Percentiles rank a stretch among this genome's conserved stretches.
Evolutionary conservation across 768 basidiomycete species (phyloP).

Genomic region (Paxillus rubicundulus): DNA sequence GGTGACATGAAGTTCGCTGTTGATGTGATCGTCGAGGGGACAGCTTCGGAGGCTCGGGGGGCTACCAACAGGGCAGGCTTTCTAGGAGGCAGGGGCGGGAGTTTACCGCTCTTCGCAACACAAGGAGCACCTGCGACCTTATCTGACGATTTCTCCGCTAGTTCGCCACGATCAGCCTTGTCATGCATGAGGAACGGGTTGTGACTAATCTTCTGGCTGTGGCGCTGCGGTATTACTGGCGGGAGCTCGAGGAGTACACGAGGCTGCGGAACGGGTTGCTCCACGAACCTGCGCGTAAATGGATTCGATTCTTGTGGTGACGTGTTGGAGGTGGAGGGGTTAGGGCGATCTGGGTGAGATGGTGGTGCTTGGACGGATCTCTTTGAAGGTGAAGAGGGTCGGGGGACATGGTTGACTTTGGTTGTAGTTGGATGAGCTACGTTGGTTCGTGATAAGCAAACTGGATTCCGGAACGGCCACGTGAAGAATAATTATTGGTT

Average conservation of each 20-base stretch:
- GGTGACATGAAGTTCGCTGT: conserved; percentile 2
- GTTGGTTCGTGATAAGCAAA: conserved; percentile 9
- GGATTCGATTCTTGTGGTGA: conserved; percentile 30
- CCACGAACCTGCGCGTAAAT: conserved; percentile 23
- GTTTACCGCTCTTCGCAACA: conserved; percentile 15
- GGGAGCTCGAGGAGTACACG: conserved; percentile 6
- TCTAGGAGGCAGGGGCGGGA: conserved; percentile 34
- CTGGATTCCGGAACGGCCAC: not conserved
- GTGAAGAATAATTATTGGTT: not conserved
- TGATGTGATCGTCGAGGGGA: conserved; percentile 1
- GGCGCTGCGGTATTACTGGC: conserved; percentile 9
- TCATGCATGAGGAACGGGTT: conserved; percentile 32
- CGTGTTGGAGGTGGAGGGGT: conserved; percentile 16
- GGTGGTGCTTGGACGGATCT: conserved; percentile 24
- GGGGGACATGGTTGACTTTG: conserved; percentile 6
- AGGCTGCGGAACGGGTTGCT: conserved; percentile 1
- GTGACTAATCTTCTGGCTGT: conserved; percentile 23
- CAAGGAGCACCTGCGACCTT: conserved; percentile 1
- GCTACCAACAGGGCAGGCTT: conserved; percentile 30
- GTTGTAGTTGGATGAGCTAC: conserved; percentile 18
- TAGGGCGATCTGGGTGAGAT: conserved; percentile 28
- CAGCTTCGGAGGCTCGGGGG: conserved; percentile 19
- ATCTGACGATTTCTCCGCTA: conserved; percentile 2
- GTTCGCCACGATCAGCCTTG: conserved; percentile 7
- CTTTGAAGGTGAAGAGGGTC: conserved; percentile 22